phyloP scores from a whole-genome alignment of 208 protist species.

The Trypanosoma brucei region DNA sequence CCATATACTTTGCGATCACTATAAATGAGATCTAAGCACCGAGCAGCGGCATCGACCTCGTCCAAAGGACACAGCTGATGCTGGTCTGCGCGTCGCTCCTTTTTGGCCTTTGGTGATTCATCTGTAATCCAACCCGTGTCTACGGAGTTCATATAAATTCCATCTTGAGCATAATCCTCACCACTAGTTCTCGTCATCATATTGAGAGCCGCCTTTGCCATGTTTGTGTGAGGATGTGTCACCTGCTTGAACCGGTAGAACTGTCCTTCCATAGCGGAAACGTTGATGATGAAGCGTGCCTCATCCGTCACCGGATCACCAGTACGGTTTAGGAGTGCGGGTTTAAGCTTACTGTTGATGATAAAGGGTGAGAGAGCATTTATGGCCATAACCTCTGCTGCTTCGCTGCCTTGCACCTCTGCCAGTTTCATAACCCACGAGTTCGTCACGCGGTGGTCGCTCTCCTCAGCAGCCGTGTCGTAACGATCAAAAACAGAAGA shows the following conservation, averaged over 20 bases:
- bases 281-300: slow-evolving; percentile 95
- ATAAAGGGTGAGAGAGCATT: slow-evolving; percentile 96
- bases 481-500: slow-evolving; percentile 79
- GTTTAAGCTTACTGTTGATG: slow-evolving; percentile 90
- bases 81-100: slow-evolving; percentile 60
- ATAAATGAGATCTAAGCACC: slow-evolving; percentile 94
- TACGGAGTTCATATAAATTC: slow-evolving; percentile 97
- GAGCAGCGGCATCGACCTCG: slow-evolving; percentile 94
- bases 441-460: slow-evolving; percentile 84
- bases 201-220: slow-evolving; percentile 98
- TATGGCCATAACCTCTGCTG: slow-evolving; percentile 94
- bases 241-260: slow-evolving; percentile 92
- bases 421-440: slow-evolving; percentile 89
- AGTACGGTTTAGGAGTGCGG: slow-evolving; percentile 66
- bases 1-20: slow-evolving; percentile 67
- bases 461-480: slow-evolving; percentile 84
- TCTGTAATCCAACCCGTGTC: slow-evolving; percentile 98
- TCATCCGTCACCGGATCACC: slow-evolving; percentile 52
- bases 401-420: slow-evolving; percentile 90
- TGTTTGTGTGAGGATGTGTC: slow-evolving; percentile 97
- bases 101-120: slow-evolving; percentile 89
- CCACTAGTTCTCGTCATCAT: slow-evolving; percentile 97
- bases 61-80: slow-evolving; percentile 87
- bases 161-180: slow-evolving; percentile 80
- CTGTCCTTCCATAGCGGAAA: slow-evolving; percentile 97